Conservation (phyloP, 1,284 basidiomycete genomes). For the Cutaneotrichosporon sp. region DNA sequence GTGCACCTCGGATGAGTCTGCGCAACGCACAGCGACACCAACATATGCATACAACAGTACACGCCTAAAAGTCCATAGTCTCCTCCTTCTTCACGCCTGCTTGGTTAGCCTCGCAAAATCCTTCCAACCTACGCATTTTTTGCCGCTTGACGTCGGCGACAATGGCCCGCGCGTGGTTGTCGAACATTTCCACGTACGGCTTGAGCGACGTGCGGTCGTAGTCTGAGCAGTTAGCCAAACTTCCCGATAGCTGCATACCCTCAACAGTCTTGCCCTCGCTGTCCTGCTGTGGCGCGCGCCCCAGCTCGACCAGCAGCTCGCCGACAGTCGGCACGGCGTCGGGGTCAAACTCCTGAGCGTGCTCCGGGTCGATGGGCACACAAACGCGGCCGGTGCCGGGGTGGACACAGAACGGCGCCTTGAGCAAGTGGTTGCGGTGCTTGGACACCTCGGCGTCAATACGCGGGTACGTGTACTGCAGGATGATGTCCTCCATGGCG, state of each 20-base stretch:
- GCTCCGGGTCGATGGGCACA: slow-evolving; percentile 77
- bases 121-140: not conserved
- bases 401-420: slow-evolving; percentile 95
- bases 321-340: slow-evolving; percentile 76
- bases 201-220: slow-evolving; percentile 60
- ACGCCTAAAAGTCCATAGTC: slow-evolving; percentile 29
- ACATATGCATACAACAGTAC: slow-evolving; percentile 8
- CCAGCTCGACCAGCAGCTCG: slow-evolving; percentile 72
- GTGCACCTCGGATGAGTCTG: not conserved
- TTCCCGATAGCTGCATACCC: not conserved
- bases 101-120: not conserved
- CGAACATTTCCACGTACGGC: slow-evolving; percentile 85
- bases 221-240: slow-evolving; percentile 24
- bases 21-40: not conserved
- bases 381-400: slow-evolving; percentile 88
- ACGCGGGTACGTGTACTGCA: slow-evolving; percentile 94
- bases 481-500: slow-evolving; percentile 75
- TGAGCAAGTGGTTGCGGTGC: slow-evolving; percentile 94
- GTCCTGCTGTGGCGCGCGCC: slow-evolving; percentile 23
- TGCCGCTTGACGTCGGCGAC: slow-evolving; percentile 41
- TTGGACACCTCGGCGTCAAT: slow-evolving; percentile 97
- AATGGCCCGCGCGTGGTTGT: slow-evolving; percentile 60
- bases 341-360: slow-evolving; percentile 81
- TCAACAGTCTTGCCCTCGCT: slow-evolving; percentile 8
- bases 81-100: slow-evolving; percentile 29